Conservation (phyloP, 2,329 filamentous ascomycete genomes). For the Ophiostoma ulmi region DNA sequence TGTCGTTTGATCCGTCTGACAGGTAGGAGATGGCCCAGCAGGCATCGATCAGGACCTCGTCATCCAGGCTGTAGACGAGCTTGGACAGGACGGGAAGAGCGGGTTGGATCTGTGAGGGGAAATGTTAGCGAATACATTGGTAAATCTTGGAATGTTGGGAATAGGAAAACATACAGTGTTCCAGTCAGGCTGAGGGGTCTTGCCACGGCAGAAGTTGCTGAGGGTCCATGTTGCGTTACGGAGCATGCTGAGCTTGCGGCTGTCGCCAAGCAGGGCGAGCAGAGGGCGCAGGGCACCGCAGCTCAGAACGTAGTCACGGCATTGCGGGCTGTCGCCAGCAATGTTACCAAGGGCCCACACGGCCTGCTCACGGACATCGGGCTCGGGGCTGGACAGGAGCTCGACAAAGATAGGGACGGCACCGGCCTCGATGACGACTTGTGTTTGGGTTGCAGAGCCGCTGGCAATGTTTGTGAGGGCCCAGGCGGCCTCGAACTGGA, state of each 20-base stretch:
- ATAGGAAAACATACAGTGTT: constrained; percentile 64
- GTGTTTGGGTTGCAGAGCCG: constrained; percentile 92
- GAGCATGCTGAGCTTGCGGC: constrained; percentile 98
- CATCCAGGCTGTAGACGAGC: constrained; percentile 95
- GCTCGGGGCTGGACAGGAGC: constrained; percentile 88
- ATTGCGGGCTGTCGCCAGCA: constrained; percentile 94
- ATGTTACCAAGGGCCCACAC: constrained; percentile 99
- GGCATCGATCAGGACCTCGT: constrained; percentile 96
- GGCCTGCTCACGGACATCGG: constrained; percentile 95
- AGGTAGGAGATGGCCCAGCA: constrained; percentile 99
- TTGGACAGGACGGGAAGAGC: constrained; percentile 93
- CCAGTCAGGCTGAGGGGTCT: constrained; percentile 98
- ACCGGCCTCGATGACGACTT: constrained; percentile 97
- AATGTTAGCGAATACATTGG: constrained; percentile 15
- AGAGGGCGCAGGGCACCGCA: constrained; percentile 88
- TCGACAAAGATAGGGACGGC: constrained; percentile 98
- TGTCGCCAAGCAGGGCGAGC: constrained; percentile 84
- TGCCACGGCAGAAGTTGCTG: constrained; percentile 99
- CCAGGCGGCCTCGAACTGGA: constrained; percentile 99
- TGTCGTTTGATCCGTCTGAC: constrained; percentile 96
- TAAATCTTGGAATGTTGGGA: neutral
- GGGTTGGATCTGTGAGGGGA: constrained; percentile 67
- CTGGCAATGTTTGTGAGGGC: constrained; percentile 98
- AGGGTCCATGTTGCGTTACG: constrained; percentile 98
- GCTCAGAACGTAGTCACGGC: constrained; percentile 91